phyloP scores from a whole-genome alignment of 2,329 filamentous ascomycete genomes.

The Epichloe aotearoae region DNA sequence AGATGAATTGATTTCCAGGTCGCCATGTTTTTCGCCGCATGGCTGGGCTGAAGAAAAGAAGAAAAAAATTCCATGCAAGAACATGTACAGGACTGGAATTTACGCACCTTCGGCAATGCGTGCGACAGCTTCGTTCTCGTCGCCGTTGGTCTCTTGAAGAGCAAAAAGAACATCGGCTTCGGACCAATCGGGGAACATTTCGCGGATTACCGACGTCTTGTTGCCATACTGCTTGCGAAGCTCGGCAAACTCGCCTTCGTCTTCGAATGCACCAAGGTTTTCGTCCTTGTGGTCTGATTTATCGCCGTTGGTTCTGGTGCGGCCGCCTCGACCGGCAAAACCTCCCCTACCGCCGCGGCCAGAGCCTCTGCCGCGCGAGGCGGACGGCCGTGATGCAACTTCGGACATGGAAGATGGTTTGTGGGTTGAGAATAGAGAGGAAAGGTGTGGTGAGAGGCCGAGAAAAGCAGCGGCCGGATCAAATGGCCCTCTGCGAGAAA shows the following conservation, averaged over 20 bases:
- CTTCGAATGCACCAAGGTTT: slow-evolving; percentile 48
- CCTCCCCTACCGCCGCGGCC: slow-evolving; percentile 74
- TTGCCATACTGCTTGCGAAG: slow-evolving; percentile 79
- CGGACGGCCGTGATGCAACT: slow-evolving; percentile 70
- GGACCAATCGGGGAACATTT: slow-evolving; percentile 92
- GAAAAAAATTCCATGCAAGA: background rate
- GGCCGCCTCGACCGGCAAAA: slow-evolving; percentile 59
- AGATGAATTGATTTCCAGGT: background rate
- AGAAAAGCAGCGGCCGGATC: slow-evolving; percentile 5
- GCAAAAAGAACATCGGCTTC: slow-evolving; percentile 90
- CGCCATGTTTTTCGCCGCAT: background rate
- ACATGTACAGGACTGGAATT: slow-evolving; percentile 11
- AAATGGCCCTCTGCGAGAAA: slow-evolving; percentile 20
- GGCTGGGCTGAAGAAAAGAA: slow-evolving; percentile 1
- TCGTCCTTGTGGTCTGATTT: slow-evolving; percentile 43
- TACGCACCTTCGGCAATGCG: slow-evolving; percentile 63
- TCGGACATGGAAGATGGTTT: slow-evolving; percentile 66
- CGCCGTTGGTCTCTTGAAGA: slow-evolving; percentile 74
- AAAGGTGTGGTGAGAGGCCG: slow-evolving; percentile 15
- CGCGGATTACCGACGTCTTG: slow-evolving; percentile 71
- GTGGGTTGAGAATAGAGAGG: slow-evolving; percentile 61
- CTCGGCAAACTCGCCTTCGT: slow-evolving; percentile 82
- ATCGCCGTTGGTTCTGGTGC: slow-evolving; percentile 59
- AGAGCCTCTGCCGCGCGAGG: slow-evolving; percentile 81
- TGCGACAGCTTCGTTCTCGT: slow-evolving; percentile 61